Evolutionary conservation across 257 asterid species (phyloP).

Genomic region (Primulina tabacum): DNA sequence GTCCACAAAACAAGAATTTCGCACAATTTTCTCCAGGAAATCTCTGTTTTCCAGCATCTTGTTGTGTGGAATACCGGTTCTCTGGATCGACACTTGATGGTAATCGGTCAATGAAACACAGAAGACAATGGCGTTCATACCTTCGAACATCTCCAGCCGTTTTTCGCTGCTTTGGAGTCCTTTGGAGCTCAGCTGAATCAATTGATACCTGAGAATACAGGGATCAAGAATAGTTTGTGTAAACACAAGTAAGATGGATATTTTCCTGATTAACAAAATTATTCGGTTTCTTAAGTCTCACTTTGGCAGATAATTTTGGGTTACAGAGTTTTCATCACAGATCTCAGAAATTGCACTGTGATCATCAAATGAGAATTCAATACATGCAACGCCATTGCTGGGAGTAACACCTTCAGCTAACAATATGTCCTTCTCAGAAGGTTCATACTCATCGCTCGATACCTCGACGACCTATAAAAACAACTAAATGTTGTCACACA

Average conservation of each 20-base stretch:
- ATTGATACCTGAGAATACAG: constrained; percentile 45
- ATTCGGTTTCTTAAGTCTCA: constrained; percentile 23
- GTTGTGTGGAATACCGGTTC: constrained; percentile 36
- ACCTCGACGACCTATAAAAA: constrained; percentile 52
- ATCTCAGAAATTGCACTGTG: constrained; percentile 37
- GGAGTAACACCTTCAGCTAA: constrained; percentile 60
- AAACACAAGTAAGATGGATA: neutral
- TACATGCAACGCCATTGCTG: constrained; percentile 48
- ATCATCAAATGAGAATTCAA: constrained; percentile 51
- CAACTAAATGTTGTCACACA: constrained; percentile 13
- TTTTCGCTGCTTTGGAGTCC: constrained; percentile 41
- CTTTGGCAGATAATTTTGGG: constrained; percentile 42
- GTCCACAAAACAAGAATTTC: constrained; percentile 39
- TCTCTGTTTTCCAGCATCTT: constrained; percentile 55
- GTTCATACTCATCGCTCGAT: constrained; percentile 57
- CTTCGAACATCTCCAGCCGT: constrained; percentile 65
- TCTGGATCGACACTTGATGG: constrained; percentile 33
- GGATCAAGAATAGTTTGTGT: neutral
- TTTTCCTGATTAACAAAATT: neutral
- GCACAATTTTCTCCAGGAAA: constrained; percentile 38
- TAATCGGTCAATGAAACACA: constrained; percentile 59
- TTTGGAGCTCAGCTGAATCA: constrained; percentile 47
- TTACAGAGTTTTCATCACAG: constrained; percentile 25
- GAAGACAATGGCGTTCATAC: constrained; percentile 36
- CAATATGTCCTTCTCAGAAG: constrained; percentile 55